phyloP scores from a whole-genome alignment of 2,329 filamentous ascomycete species.

The Aspergillus quadrilineatus region DNA sequence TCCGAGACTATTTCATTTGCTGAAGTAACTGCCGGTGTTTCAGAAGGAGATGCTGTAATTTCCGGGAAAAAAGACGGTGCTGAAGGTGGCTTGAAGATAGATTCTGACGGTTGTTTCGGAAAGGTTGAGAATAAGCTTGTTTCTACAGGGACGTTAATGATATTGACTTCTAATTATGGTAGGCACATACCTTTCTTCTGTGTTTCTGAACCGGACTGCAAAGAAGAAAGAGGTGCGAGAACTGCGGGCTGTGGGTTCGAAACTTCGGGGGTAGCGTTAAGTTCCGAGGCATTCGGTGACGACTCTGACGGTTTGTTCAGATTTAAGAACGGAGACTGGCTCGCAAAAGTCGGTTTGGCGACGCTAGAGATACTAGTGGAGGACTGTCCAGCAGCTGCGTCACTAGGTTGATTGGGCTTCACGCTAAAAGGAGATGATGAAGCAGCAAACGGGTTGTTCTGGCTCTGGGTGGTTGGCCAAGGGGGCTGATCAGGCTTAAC shows the following conservation, averaged over 20 bases:
- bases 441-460: not conserved
- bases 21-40: not conserved
- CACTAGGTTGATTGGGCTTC: conserved; percentile 9
- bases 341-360: conserved; percentile 7
- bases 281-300: not conserved
- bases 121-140: not conserved
- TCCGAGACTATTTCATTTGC: not conserved
- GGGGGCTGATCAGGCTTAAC: conserved; percentile 5
- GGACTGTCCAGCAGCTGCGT: conserved; percentile 16
- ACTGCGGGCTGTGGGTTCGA: not conserved
- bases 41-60: not conserved
- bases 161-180: not conserved
- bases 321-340: conserved; percentile 14
- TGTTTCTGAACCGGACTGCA: conserved; percentile 4
- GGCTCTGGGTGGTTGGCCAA: conserved; percentile 1
- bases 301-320: not conserved
- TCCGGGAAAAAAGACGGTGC: not conserved
- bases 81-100: not conserved
- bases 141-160: conserved; percentile 7
- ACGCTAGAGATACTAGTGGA: conserved; percentile 16
- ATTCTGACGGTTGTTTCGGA: not conserved
- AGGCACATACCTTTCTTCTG: conserved; percentile 17
- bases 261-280: not conserved
- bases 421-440: not conserved
- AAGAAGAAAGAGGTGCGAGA: conserved; percentile 5